Evolutionary conservation across 2,329 filamentous ascomycete genomes (phyloP).

Genomic region (Sporothrix schenckii): DNA sequence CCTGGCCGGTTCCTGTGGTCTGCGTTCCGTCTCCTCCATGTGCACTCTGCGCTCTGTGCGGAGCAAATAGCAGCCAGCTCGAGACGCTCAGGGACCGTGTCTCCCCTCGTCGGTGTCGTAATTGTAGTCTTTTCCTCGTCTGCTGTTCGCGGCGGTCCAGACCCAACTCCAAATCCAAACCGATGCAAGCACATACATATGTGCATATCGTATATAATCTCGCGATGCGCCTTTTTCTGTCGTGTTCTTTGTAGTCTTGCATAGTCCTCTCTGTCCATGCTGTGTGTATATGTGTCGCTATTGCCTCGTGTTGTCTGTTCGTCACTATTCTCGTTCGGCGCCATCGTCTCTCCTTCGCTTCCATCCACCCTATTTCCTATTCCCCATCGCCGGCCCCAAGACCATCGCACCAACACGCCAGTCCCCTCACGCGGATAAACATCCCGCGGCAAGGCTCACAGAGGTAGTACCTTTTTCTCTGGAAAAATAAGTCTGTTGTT

Average conservation of each 20-base stretch:
- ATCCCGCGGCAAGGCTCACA: neutral
- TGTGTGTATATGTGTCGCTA: neutral
- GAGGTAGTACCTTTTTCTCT: neutral
- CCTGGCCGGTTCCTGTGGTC: neutral
- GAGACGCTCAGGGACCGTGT: neutral
- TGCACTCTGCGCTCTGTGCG: neutral
- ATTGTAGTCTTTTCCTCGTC: neutral
- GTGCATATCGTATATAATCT: constrained; percentile 7
- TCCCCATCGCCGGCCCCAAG: neutral
- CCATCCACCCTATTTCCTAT: constrained; percentile 22
- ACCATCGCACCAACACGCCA: neutral
- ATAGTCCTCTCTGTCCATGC: too few relatives aligned
- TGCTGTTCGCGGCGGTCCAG: neutral
- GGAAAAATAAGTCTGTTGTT: neutral
- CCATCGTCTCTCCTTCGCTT: constrained; percentile 15
- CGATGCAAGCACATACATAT: neutral
- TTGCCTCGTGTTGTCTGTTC: neutral
- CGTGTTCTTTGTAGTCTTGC: too few relatives aligned
- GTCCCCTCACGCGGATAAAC: constrained; percentile 16
- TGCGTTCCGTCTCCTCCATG: neutral
- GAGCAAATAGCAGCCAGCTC: neutral
- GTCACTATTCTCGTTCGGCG: neutral
- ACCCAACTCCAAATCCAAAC: neutral
- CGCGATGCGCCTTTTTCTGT: neutral
- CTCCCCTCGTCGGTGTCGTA: neutral